phyloP scores from a whole-genome alignment of 306 rosid genomes.

The Hylodesmum podocarpum region DNA sequence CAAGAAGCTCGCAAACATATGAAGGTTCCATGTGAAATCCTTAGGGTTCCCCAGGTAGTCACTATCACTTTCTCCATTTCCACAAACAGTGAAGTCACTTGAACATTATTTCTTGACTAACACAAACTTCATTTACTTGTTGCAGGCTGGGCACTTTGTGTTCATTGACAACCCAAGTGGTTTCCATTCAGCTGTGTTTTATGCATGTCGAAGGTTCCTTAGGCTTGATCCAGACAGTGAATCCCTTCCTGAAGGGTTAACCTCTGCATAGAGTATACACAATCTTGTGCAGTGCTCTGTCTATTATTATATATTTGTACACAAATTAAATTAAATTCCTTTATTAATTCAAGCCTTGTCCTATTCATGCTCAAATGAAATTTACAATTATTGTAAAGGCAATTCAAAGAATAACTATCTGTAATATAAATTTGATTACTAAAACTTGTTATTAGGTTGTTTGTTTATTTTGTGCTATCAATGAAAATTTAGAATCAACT shows the following conservation, averaged over 20 bases:
- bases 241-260: constrained; percentile 70
- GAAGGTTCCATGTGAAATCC: constrained; percentile 91
- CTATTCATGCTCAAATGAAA: constrained; percentile 2
- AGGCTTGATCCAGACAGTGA: constrained; percentile 55
- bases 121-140: neutral
- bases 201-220: constrained; percentile 79
- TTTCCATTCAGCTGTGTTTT: constrained; percentile 77
- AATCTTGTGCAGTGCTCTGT: neutral
- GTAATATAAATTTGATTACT: neutral
- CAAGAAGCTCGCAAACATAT: constrained; percentile 87
- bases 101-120: constrained; percentile 6
- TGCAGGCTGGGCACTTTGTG: constrained; percentile 89
- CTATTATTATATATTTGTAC: neutral
- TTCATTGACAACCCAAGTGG: constrained; percentile 78
- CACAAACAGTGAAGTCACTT: neutral
- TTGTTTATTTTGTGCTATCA: neutral
- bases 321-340: neutral
- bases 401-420: neutral
- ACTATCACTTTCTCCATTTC: constrained; percentile 21
- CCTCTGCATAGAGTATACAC: constrained; percentile 49
- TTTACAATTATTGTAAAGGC: neutral
- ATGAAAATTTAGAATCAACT: neutral
- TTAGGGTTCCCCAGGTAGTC: constrained; percentile 94
- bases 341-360: constrained; percentile 16
- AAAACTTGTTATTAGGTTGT: neutral